Base-by-base conservation (phyloP, 2,329 filamentous ascomycete species). In the Xylariaceae sp. region DNA sequence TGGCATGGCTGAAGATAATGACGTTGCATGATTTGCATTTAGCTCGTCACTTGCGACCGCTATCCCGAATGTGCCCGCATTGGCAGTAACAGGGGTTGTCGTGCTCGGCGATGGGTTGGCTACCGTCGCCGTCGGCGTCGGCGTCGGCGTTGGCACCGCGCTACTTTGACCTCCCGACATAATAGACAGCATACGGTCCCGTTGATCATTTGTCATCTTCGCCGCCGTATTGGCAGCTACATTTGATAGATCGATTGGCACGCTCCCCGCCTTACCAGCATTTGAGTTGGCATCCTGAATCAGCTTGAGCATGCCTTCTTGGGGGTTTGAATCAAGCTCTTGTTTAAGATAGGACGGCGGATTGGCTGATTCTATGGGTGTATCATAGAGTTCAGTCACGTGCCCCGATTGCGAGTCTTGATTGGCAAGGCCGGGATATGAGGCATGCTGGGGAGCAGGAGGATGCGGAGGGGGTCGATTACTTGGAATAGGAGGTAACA, bases 241-340 rank as follows among this genome's bases (percentile, higher is more conserved):
- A 51, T 82, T 77, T 5, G 80, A 77, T 12, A 85, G 73, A 58
- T 83, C 75, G 50, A 81, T 68, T 26, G 64, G 56, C 12, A 59
- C 51, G 39, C 60, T 64, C 3, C 70, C 70, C 58, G 64, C 62
- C 59, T 74, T 81, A 3, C 70, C 69, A 59, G 64, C 64, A 60
- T 74, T 81, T 58, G 81, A 80, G 59, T 85, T 85, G 58, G 83
- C 80, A 57, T 83, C 80, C 55, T 84, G 80, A 67, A 86, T 85
- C 34, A 86, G 77, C 63, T 78, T 81, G 78, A 86, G 83, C 77
- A 85, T 84, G 49, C 77, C 76, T 63, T 83, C 80, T 53, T 81
- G 80, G 0, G 80, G 80, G 54, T 80, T 80, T n/a, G 72, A 69
- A 65, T 80, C 76, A 4, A 83, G 74, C 63, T 85, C 80, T 35